phyloP scores from a whole-genome alignment of 805 yeast species.

The Torulaspora franciscae region DNA sequence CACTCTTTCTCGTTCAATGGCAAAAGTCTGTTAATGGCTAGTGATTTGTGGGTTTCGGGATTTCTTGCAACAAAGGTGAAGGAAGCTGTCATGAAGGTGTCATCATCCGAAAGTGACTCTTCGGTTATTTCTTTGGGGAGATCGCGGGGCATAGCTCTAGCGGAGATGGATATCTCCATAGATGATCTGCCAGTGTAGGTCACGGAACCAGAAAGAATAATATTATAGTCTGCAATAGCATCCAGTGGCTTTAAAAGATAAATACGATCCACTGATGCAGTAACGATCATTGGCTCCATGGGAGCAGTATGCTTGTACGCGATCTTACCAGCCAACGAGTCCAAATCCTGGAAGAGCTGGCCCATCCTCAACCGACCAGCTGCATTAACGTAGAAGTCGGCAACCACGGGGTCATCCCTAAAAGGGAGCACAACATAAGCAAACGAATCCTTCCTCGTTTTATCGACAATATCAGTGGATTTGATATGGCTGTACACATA shows the following conservation, averaged over 20 bases:
- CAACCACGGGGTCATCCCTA: constrained; percentile 72
- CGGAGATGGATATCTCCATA: constrained; percentile 90
- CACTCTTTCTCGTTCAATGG: constrained; percentile 75
- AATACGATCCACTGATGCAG: constrained; percentile 91
- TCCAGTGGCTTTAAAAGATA: constrained; percentile 82
- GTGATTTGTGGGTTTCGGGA: constrained; percentile 85
- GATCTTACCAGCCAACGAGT: constrained; percentile 89
- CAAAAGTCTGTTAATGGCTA: constrained; percentile 74
- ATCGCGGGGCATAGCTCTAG: constrained; percentile 63
- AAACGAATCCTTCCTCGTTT: constrained; percentile 74
- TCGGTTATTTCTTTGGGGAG: constrained; percentile 52
- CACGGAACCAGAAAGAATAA: constrained; percentile 83
- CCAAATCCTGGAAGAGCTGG: constrained; percentile 89
- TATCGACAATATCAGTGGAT: constrained; percentile 63
- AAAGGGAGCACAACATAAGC: constrained; percentile 69
- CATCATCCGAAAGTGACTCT: constrained; percentile 50
- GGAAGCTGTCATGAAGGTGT: constrained; percentile 79
- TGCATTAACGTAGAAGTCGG: constrained; percentile 85
- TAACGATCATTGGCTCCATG: constrained; percentile 90
- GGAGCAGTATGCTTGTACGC: constrained; percentile 93
- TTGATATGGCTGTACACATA: constrained; percentile 68
- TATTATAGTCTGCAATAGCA: constrained; percentile 66
- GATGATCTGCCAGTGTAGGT: constrained; percentile 94
- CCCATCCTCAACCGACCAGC: constrained; percentile 91
- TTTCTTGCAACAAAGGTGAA: constrained; percentile 95